Base-by-base conservation (phyloP, 2,329 filamentous ascomycete genomes). In the Aulographum hederae region DNA sequence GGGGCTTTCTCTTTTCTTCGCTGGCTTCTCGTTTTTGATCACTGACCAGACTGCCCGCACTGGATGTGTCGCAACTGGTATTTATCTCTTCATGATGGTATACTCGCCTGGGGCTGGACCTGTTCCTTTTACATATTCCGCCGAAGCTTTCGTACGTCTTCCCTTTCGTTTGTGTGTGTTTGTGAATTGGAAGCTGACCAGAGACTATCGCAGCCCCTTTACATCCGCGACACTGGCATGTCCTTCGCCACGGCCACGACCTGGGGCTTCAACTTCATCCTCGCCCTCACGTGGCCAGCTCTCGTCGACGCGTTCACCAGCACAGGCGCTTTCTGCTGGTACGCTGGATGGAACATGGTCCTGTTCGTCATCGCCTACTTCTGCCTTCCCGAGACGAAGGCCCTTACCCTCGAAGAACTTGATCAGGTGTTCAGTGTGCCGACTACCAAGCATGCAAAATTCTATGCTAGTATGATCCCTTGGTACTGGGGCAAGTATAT, bases 271-370 rank as follows among this genome's bases (percentile, higher is more conserved):
- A 28, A 28, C 15, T 28, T 62, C 0, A 32, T 50, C 4, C 33
- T 60, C 10, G 41, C 63, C 10, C 38, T 52, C 18, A 65, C 62
- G 5, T 66, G 60, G 58, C 58, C 61, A 6, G 50, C 54, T 2
- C 41, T 65, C 21, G 48, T 57, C 18, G 41, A 42, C n/a, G 50
- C 57, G 0, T 63, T 63, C 45, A 56, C 50, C 14, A 49, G 54
- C 4, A 54, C 60, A 34, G 62, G 62, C 27, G 61, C 57, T 2
- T 66, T 66, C 38, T 49, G 52, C 4, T 65, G 57, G 52, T 65
- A 65, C 35, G 61, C 56, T 2, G 53, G 42, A 5, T 64, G 59
- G 60, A 65, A 65, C 39, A 40, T 62, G 1, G 34, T 58, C 3
- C 61, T 60, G 5, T 64, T 58, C 41, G 46, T 61, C 26, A 43